Percentiles rank a stretch among this genome's conserved stretches.
Conservation (phyloP, 352 stramenopile genomes). For the Phytophthora pinifolia region DNA sequence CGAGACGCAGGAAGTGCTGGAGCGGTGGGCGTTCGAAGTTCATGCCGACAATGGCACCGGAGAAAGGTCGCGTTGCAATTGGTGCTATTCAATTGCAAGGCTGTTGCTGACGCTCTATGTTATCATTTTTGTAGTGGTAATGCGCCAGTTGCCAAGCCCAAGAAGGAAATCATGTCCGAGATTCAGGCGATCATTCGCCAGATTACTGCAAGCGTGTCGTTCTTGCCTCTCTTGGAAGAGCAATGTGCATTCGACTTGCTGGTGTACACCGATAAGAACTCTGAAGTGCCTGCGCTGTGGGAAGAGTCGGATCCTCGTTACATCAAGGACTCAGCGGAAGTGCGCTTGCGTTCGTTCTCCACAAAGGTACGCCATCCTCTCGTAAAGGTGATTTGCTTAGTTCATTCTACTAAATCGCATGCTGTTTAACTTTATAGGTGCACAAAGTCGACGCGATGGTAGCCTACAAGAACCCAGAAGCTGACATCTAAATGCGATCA, state of each 20-base stretch:
- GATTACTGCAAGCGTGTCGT: slow-evolving; percentile 99
- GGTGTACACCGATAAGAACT: slow-evolving; percentile 98
- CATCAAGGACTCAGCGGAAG: slow-evolving; percentile 97
- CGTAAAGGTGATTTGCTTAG: slow-evolving; percentile 16
- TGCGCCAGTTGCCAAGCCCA: slow-evolving; percentile 51
- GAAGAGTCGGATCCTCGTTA: slow-evolving; percentile 98
- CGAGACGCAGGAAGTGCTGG: slow-evolving; percentile 96
- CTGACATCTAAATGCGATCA: slow-evolving; percentile 52
- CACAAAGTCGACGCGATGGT: slow-evolving; percentile 99
- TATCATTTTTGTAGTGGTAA: slow-evolving; percentile 20
- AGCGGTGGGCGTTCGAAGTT: slow-evolving; percentile 99
- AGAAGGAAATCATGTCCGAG: slow-evolving; percentile 97
- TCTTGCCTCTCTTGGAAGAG: slow-evolving; percentile 97
- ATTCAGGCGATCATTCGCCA: slow-evolving; percentile 99
- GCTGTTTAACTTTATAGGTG: slow-evolving; percentile 59
- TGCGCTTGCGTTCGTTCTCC: slow-evolving; percentile 97
- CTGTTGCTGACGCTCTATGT: slow-evolving; percentile 2
- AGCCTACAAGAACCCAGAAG: slow-evolving; percentile 94
- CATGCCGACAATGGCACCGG: slow-evolving; percentile 57
- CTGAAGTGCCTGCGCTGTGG: slow-evolving; percentile 94
- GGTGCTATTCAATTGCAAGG: neutral
- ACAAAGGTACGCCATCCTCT: slow-evolving; percentile 87
- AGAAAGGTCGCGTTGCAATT: slow-evolving; percentile 28
- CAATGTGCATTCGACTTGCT: slow-evolving; percentile 98
- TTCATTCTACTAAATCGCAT: slow-evolving; percentile 17